These are phyloP conservation scores for Starmerella riodocensis DNA, from an alignment of 805 yeast genomes.

Conservation along the genomic window DNA sequence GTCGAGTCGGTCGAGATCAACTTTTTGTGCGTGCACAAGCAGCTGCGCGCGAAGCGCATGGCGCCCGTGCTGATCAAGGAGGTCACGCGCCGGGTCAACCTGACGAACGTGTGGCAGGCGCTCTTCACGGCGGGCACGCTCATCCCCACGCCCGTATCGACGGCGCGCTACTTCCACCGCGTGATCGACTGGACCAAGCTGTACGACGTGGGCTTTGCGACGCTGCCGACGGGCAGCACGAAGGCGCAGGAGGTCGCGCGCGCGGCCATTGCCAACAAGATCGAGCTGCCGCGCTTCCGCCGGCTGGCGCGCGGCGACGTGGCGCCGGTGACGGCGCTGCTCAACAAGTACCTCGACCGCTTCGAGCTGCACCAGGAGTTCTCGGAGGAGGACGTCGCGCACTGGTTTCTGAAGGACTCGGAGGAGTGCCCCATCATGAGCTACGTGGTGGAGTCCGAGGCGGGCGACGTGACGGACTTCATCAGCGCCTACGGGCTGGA, in stretches of 20 bases:
- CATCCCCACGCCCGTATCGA: constrained; percentile 81
- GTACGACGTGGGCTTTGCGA: constrained; percentile 79
- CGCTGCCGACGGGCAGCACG: constrained; percentile 59
- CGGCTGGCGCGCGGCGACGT: constrained; percentile 47
- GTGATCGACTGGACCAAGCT: constrained; percentile 86
- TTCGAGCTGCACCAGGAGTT: constrained; percentile 66
- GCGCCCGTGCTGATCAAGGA: constrained; percentile 92
- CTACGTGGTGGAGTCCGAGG: constrained; percentile 56
- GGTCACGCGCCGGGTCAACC: constrained; percentile 83
- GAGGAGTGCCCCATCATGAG: constrained; percentile 32
- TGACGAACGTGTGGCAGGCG: constrained; percentile 84
- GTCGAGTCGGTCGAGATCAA: constrained; percentile 62
- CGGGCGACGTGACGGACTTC: constrained; percentile 62
- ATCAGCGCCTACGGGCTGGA: constrained; percentile 83
- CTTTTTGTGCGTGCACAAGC: constrained; percentile 87
- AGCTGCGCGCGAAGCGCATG: constrained; percentile 79
- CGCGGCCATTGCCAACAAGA: constrained; percentile 41
- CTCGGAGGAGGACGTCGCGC: constrained; percentile 52
- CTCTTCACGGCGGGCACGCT: constrained; percentile 85
- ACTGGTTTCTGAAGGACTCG: constrained; percentile 50
- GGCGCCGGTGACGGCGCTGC: constrained; percentile 46
- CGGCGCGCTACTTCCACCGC: constrained; percentile 84
- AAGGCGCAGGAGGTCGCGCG: constrained; percentile 51
- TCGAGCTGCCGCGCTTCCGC: constrained; percentile 44
- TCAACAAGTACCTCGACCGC: constrained; percentile 48